phyloP scores from a whole-genome alignment of 2,329 filamentous ascomycete species.

The Trichoderma simmonsii region DNA sequence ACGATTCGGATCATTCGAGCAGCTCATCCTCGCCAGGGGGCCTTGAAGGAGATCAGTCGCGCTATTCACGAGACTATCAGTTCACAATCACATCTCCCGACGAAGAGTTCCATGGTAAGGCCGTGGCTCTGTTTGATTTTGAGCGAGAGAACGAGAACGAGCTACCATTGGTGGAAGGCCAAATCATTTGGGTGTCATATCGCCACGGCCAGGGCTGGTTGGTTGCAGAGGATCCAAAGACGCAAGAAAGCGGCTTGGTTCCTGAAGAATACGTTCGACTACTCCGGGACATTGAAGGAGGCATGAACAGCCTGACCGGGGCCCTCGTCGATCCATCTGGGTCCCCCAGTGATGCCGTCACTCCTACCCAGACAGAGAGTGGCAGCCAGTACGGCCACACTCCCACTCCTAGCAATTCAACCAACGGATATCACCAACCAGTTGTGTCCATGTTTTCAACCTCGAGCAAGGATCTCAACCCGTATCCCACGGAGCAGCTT shows the following conservation, averaged over 20 bases:
- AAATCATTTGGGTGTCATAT: conserved; percentile 95
- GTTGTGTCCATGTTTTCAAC: conserved; percentile 68
- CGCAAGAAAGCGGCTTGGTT: conserved; percentile 88
- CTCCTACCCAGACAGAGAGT: conserved; percentile 61
- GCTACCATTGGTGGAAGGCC: conserved; percentile 84
- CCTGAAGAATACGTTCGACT: conserved; percentile 95
- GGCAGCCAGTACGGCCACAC: conserved; percentile 44
- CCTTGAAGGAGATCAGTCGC: conserved; percentile 64
- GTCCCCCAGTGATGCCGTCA: conserved; percentile 55
- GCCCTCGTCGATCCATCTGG: conserved; percentile 52
- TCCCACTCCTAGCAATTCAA: conserved; percentile 42
- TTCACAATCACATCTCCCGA: conserved; percentile 94
- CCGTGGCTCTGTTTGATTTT: conserved; percentile 93
- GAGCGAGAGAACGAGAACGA: conserved; percentile 95
- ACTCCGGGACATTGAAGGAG: conserved; percentile 88
- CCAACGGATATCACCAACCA: conserved; percentile 66
- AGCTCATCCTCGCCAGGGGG: conserved; percentile 56
- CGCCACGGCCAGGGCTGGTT: conserved; percentile 96
- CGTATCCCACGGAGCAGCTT: conserved; percentile 63
- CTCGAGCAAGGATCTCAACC: conserved; percentile 66
- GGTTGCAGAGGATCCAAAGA: conserved; percentile 92
- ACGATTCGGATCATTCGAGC: conserved; percentile 59
- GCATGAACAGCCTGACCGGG: conserved; percentile 69
- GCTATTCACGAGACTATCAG: conserved; percentile 88
- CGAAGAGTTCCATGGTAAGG: conserved; percentile 96